Percentiles rank a stretch among this genome's conserved stretches.
These are phyloP conservation scores for Xylaria sp. DNA, from an alignment of 2,329 filamentous ascomycete genomes.

Conservation along the genomic window DNA sequence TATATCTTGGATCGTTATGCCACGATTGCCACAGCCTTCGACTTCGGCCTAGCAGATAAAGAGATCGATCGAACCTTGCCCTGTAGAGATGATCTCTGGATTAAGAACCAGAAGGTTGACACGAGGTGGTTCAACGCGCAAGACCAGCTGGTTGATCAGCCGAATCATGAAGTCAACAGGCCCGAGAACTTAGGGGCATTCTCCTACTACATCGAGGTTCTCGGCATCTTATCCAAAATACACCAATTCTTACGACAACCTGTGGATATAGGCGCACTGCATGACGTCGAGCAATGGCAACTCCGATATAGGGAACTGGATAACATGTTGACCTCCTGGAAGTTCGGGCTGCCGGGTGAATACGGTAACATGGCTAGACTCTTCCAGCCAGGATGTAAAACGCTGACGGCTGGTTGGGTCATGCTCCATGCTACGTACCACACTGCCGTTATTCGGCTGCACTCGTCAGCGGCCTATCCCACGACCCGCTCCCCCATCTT, in stretches of 20 bases:
- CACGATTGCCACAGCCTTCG: slow-evolving; percentile 85
- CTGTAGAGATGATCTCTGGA: slow-evolving; percentile 81
- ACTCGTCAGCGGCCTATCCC: slow-evolving; percentile 89
- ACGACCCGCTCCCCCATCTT: slow-evolving; percentile 85
- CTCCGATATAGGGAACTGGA: slow-evolving; percentile 80
- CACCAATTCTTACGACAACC: slow-evolving; percentile 85
- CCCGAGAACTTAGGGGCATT: slow-evolving; percentile 82
- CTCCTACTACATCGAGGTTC: slow-evolving; percentile 83
- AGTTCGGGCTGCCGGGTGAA: slow-evolving; percentile 73
- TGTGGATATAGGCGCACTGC: slow-evolving; percentile 77
- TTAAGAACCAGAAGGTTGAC: slow-evolving; percentile 76
- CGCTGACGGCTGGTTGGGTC: slow-evolving; percentile 75
- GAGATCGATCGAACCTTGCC: slow-evolving; percentile 84
- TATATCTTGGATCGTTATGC: slow-evolving; percentile 87
- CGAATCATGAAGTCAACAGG: slow-evolving; percentile 61
- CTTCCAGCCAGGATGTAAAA: slow-evolving; percentile 63
- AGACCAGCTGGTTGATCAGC: slow-evolving; percentile 37
- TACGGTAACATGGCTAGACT: slow-evolving; percentile 79
- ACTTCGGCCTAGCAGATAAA: slow-evolving; percentile 82
- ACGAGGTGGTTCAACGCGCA: slow-evolving; percentile 71
- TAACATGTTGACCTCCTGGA: slow-evolving; percentile 73
- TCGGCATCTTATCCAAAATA: slow-evolving; percentile 80
- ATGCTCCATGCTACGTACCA: slow-evolving; percentile 90
- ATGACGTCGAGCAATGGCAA: slow-evolving; percentile 88
- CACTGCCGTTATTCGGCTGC: slow-evolving; percentile 81